Conservation (phyloP, 2,329 filamentous ascomycete species). For the Fragosphaeria purpurea region DNA sequence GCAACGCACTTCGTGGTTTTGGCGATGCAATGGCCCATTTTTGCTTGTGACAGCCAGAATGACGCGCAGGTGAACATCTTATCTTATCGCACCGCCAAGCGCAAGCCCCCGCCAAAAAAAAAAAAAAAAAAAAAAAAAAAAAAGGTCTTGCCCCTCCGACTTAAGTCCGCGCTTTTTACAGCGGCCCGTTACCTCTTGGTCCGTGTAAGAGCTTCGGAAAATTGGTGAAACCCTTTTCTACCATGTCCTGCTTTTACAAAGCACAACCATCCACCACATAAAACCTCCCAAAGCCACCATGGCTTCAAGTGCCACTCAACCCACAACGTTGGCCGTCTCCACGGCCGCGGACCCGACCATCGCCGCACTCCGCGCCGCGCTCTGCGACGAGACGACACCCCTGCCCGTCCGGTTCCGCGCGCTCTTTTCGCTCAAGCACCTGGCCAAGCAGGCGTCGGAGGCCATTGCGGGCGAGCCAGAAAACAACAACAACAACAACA, state of each 20-base stretch:
- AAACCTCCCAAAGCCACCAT: conserved; percentile 10
- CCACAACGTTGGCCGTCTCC: conserved; percentile 8
- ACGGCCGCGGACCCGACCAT: conserved; percentile 35
- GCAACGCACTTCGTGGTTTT: too few relatives aligned
- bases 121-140: too few relatives aligned
- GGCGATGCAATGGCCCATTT: background rate
- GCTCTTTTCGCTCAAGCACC: conserved; percentile 93
- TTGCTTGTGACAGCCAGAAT: background rate
- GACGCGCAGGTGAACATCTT: background rate
- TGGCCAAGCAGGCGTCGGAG: conserved; percentile 52
- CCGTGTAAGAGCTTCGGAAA: too few relatives aligned
- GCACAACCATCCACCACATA: background rate
- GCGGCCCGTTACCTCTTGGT: background rate
- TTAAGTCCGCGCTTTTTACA: background rate
- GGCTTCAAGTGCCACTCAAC: conserved; percentile 15
- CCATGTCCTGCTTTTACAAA: too few relatives aligned
- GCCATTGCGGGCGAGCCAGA: conserved; percentile 41
- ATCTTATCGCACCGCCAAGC: conserved; percentile 6
- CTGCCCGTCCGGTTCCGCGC: conserved; percentile 88
- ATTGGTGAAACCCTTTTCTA: too few relatives aligned
- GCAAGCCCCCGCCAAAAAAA: conserved; percentile 4
- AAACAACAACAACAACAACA: background rate
- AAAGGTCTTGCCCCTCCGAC: conserved; percentile 3
- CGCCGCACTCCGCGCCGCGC: conserved; percentile 57
- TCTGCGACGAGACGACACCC: conserved; percentile 70